phyloP scores from a whole-genome alignment of 768 basidiomycete species.

The Sporobolomyces pararoseus region DNA sequence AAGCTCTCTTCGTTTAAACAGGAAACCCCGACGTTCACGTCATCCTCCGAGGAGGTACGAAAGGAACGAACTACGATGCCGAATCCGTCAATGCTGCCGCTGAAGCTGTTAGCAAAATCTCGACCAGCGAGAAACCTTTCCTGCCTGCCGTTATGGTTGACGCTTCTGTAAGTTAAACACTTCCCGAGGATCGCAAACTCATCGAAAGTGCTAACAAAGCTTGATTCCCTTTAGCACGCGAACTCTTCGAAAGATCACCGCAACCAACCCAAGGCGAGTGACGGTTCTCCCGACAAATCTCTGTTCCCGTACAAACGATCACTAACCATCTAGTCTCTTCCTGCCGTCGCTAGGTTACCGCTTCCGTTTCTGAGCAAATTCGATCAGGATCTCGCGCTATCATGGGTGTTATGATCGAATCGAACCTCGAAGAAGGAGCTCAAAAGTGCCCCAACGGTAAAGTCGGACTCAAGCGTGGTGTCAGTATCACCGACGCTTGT shows the following conservation, averaged over 20 bases:
- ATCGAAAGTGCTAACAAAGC: too few species aligned
- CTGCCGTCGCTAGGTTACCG: slow-evolving; percentile 55
- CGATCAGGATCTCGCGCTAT: slow-evolving; percentile 63
- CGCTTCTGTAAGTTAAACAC: slow-evolving; percentile 55
- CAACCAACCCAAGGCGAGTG: slow-evolving; percentile 68
- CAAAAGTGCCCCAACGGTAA: slow-evolving; percentile 72
- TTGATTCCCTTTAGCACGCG: slow-evolving; percentile 59
- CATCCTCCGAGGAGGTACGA: slow-evolving; percentile 87
- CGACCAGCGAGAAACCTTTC: slow-evolving; percentile 50
- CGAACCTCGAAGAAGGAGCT: slow-evolving; percentile 81
- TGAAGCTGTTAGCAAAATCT: slow-evolving; percentile 60
- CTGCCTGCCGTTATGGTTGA: slow-evolving; percentile 80
- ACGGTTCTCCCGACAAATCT: too few species aligned
- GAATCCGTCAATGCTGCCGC: slow-evolving; percentile 67
- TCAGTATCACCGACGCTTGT: slow-evolving; percentile 89
- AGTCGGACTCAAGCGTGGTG: slow-evolving; percentile 45
- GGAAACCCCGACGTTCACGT: slow-evolving; percentile 85
- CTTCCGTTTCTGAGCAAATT: slow-evolving; percentile 70
- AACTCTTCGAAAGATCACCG: slow-evolving; percentile 93
- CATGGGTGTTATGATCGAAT: slow-evolving; percentile 97
- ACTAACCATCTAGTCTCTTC: slow-evolving; percentile 5
- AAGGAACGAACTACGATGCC: slow-evolving; percentile 79
- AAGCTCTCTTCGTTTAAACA: slow-evolving; percentile 59
- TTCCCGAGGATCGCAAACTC: not conserved
- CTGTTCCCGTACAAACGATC: slow-evolving; percentile 5